phyloP scores from a whole-genome alignment of 164 flowering plant species.

The Piper longum region DNA sequence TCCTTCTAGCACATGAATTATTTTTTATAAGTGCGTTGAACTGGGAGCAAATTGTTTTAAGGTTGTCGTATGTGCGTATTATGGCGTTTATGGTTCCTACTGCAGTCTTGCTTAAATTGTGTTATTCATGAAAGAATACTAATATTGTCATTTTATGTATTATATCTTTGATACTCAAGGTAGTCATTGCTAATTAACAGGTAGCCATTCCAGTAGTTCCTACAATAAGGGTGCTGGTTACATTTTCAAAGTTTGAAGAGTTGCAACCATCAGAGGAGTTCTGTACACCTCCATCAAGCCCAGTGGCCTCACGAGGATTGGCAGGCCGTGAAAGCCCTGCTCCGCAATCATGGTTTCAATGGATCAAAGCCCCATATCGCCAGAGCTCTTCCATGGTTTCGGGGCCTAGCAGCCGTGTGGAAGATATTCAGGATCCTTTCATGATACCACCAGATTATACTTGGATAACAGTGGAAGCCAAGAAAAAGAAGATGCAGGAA shows the following conservation, averaged over 20 bases:
- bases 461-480: constrained; percentile 73
- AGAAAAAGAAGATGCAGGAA: constrained; percentile 83
- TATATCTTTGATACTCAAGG: background rate
- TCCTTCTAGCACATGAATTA: too few relatives aligned
- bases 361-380: constrained; percentile 73
- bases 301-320: constrained; percentile 18
- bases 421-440: constrained; percentile 70
- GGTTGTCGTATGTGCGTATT: too few relatives aligned
- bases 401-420: constrained; percentile 44
- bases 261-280: constrained; percentile 77
- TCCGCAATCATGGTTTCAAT: constrained; percentile 63
- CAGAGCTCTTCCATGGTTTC: constrained; percentile 27
- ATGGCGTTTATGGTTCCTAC: too few relatives aligned
- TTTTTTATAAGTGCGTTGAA: too few relatives aligned
- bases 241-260: constrained; percentile 90
- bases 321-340: constrained; percentile 41
- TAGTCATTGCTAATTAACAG: constrained; percentile 18
- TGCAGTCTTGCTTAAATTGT: too few relatives aligned
- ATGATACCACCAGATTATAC: constrained; percentile 62
- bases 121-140: background rate
- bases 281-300: constrained; percentile 83
- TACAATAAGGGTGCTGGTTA: constrained; percentile 79
- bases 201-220: constrained; percentile 97
- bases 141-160: background rate
- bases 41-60: too few relatives aligned